Percentiles rank a stretch among this genome's conserved stretches.
These are phyloP conservation scores for Chenopodium quinoa DNA, from an alignment of 148 eudicot species.

Conservation along the genomic window DNA sequence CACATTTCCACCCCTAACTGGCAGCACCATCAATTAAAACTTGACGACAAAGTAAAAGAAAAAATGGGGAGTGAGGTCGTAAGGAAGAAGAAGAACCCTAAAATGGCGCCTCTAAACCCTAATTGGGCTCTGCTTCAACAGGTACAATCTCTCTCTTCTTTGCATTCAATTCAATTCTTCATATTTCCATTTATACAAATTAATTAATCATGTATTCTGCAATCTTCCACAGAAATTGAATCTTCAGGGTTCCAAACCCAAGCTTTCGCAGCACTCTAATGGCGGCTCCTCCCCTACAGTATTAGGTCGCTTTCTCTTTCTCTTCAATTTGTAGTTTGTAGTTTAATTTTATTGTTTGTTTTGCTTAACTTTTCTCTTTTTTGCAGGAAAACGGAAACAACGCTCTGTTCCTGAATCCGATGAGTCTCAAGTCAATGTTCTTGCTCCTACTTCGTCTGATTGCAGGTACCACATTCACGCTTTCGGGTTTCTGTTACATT, in stretches of 20 bases:
- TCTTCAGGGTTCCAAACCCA: constrained; percentile 34
- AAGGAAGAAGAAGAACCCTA: constrained; percentile 35
- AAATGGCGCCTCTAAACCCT: constrained; percentile 46
- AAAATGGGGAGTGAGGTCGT: constrained; percentile 22
- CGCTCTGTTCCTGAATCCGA: constrained; percentile 34
- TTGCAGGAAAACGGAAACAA: constrained; percentile 73
- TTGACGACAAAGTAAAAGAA: background rate
- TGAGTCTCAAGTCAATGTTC: constrained; percentile 40
- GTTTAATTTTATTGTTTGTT: background rate
- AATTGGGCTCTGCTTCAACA: constrained; percentile 72
- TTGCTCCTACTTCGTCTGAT: constrained; percentile 62
- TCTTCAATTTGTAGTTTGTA: background rate
- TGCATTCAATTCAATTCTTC: background rate
- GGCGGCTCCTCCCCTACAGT: constrained; percentile 22
- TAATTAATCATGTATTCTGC: background rate
- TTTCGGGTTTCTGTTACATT: background rate
- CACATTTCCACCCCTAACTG: too few relatives aligned
- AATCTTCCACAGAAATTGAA: constrained; percentile 50
- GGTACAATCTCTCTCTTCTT: constrained; percentile 23
- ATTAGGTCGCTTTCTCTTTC: constrained; percentile 37
- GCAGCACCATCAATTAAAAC: too few relatives aligned
- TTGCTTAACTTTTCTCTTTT: constrained; percentile 6
- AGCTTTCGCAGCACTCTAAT: constrained; percentile 21
- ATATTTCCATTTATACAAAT: background rate
- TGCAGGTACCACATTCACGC: constrained; percentile 40